These are phyloP conservation scores for Puccinia hordei DNA, from an alignment of 1,284 basidiomycete species.

Conservation along the genomic window DNA sequence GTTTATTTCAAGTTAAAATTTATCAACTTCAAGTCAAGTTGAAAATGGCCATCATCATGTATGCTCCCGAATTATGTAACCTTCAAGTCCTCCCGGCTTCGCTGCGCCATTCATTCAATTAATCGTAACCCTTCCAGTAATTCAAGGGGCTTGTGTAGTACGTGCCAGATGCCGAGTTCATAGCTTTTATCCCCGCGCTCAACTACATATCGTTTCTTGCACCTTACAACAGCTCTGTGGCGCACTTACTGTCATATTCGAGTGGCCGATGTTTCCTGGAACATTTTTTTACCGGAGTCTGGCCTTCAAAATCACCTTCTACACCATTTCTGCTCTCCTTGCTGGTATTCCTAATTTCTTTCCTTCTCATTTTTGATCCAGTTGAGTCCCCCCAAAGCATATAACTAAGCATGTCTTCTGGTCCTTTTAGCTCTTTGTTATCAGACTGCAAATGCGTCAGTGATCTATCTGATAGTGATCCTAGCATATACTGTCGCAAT, in stretches of 20 bases:
- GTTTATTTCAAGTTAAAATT: neutral
- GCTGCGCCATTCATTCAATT: slow-evolving; percentile 25
- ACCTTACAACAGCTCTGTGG: slow-evolving; percentile 15
- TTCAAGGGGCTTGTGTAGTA: slow-evolving; percentile 35
- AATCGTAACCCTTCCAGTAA: slow-evolving; percentile 25
- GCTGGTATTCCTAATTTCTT: slow-evolving; percentile 5
- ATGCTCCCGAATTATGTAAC: neutral
- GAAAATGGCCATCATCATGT: too few species aligned
- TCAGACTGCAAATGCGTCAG: slow-evolving; percentile 32
- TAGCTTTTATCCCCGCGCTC: neutral
- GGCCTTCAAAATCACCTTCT: slow-evolving; percentile 30
- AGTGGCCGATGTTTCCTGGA: slow-evolving; percentile 31
- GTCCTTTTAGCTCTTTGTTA: slow-evolving; percentile 12
- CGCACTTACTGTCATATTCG: slow-evolving; percentile 6
- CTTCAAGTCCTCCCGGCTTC: neutral
- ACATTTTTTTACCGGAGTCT: slow-evolving; percentile 32
- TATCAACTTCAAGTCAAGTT: neutral
- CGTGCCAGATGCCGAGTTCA: neutral
- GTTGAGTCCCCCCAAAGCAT: neutral
- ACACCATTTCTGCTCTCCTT: neutral
- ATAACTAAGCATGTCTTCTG: neutral
- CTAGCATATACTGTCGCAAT: slow-evolving; percentile 25
- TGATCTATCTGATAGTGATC: slow-evolving; percentile 25
- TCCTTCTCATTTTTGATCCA: neutral
- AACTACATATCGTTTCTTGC: neutral